phyloP scores from a whole-genome alignment of 768 basidiomycete genomes.

The Psilocybe subaeruginosa region DNA sequence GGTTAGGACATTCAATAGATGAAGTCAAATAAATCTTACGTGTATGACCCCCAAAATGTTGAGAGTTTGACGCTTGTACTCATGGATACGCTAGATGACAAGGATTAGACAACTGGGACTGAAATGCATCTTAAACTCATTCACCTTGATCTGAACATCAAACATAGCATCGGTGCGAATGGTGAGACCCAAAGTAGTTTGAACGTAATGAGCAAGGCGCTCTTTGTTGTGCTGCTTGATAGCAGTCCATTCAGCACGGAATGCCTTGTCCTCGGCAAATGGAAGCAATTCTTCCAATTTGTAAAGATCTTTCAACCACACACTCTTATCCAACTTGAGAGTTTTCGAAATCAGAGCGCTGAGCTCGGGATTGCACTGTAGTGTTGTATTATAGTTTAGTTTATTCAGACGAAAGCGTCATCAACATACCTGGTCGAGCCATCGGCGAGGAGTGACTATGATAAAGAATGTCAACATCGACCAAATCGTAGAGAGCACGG shows the following conservation, averaged over 20 bases:
- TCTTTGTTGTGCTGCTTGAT: constrained; percentile 94
- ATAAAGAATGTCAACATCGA: neutral
- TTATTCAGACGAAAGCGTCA: neutral
- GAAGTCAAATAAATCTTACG: constrained; percentile 40
- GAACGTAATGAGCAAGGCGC: constrained; percentile 77
- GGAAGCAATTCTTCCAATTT: constrained; percentile 80
- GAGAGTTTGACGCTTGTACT: constrained; percentile 94
- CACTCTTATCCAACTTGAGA: constrained; percentile 70
- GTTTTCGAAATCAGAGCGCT: constrained; percentile 84
- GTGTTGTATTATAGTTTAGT: neutral
- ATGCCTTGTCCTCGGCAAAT: constrained; percentile 69
- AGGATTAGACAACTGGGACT: neutral
- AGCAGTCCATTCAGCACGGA: constrained; percentile 80
- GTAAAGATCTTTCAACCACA: constrained; percentile 85
- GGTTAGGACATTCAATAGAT: neutral
- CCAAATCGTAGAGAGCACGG: neutral
- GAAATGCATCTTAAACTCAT: constrained; percentile 9
- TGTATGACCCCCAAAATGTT: constrained; percentile 92
- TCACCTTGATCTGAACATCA: constrained; percentile 87
- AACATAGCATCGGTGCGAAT: constrained; percentile 82
- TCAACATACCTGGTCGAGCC: constrained; percentile 72
- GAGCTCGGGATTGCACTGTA: constrained; percentile 85
- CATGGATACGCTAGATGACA: constrained; percentile 75
- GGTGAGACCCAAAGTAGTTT: constrained; percentile 67
- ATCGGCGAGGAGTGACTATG: constrained; percentile 89